These are phyloP conservation scores for Phytophthora megakarya DNA, from an alignment of 352 stramenopile species.

Conservation along the genomic window DNA sequence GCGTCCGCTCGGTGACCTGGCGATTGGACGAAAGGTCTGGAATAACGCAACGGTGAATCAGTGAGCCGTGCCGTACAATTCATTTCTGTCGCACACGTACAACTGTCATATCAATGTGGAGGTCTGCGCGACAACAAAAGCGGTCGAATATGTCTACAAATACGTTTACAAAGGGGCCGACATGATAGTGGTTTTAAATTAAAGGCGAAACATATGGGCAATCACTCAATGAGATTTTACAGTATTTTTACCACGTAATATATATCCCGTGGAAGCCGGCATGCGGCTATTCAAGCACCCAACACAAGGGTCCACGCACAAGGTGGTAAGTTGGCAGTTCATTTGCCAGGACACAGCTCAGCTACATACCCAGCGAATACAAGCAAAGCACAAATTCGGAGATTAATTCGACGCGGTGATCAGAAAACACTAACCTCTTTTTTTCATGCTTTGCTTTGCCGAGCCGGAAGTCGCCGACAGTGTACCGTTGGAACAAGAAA, in stretches of 20 bases:
- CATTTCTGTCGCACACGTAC: slow-evolving; percentile 54
- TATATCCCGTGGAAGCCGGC: slow-evolving; percentile 11
- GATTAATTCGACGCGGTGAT: slow-evolving; percentile 6
- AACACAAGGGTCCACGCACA: too few species aligned
- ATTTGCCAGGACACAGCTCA: neutral
- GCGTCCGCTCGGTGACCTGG: too few species aligned
- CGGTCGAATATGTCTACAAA: slow-evolving; percentile 67
- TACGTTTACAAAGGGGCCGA: slow-evolving; percentile 36
- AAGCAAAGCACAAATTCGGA: slow-evolving; percentile 16
- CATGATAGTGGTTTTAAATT: slow-evolving; percentile 22
- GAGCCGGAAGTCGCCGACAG: slow-evolving; percentile 14
- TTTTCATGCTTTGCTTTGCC: slow-evolving; percentile 5
- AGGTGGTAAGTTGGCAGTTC: neutral
- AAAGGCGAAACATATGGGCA: slow-evolving; percentile 31
- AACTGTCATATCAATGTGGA: slow-evolving; percentile 69
- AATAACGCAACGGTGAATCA: slow-evolving; percentile 37
- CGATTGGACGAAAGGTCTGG: too few species aligned
- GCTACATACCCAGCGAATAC: neutral
- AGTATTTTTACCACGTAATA: slow-evolving; percentile 37
- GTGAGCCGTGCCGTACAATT: slow-evolving; percentile 67
- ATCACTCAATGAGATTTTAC: too few species aligned
- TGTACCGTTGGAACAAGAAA: slow-evolving; percentile 15
- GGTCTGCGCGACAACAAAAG: slow-evolving; percentile 39
- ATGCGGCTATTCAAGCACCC: too few species aligned
- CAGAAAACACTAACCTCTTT: neutral